Conservation (phyloP, 2,329 filamentous ascomycete genomes). For the Talaromyces albobiverticillius region DNA sequence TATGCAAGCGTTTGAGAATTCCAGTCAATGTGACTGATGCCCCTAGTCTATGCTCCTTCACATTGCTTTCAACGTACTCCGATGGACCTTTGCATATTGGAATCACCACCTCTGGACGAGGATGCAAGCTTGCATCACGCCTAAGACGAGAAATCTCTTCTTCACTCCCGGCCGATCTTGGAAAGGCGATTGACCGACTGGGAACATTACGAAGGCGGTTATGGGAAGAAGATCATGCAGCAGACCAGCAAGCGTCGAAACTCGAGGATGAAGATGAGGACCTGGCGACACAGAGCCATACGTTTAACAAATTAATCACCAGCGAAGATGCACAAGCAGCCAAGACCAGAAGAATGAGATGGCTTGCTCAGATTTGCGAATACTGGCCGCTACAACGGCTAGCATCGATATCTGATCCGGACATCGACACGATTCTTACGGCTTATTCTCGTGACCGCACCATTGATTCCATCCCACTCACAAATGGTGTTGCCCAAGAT, state of each 20-base stretch:
- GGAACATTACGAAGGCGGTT: constrained; percentile 70
- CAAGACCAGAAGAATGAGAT: constrained; percentile 80
- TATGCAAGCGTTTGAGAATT: constrained; percentile 78
- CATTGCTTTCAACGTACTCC: constrained; percentile 79
- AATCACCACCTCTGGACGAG: constrained; percentile 90
- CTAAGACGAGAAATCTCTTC: constrained; percentile 86
- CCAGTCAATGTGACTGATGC: constrained; percentile 91
- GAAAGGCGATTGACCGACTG: constrained; percentile 71
- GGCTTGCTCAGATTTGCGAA: constrained; percentile 95
- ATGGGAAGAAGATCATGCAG: constrained; percentile 67
- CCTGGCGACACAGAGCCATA: constrained; percentile 61
- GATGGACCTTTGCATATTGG: constrained; percentile 93
- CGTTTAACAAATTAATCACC: constrained; percentile 78
- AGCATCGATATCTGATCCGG: constrained; percentile 72
- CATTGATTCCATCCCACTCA: constrained; percentile 15
- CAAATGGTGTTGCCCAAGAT: neutral
- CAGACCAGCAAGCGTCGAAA: constrained; percentile 44
- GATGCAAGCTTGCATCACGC: constrained; percentile 87
- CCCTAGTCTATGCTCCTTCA: constrained; percentile 82
- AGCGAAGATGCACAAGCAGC: constrained; percentile 70
- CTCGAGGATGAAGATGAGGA: constrained; percentile 50
- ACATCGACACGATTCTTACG: constrained; percentile 72
- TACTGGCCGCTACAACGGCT: constrained; percentile 92
- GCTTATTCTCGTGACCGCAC: constrained; percentile 56
- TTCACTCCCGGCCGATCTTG: constrained; percentile 71